A percentile compares a stretch with the other conserved stretches of the same genome.
These are phyloP conservation scores for Botrytis squamosa DNA, from an alignment of 2,329 filamentous ascomycete species.

Conservation along the genomic window DNA sequence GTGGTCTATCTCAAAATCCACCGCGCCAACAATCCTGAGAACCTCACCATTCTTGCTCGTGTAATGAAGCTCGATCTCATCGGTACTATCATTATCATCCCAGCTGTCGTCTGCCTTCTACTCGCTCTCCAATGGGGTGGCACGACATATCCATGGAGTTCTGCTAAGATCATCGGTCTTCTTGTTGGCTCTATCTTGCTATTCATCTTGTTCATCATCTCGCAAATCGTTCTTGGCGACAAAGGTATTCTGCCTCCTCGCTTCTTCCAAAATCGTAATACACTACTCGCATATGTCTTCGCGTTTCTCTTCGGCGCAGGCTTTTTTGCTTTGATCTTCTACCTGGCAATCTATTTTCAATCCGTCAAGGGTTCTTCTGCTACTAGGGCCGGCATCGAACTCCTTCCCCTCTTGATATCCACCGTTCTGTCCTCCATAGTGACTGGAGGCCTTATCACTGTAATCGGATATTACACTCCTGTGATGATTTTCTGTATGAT, in stretches of 20 bases:
- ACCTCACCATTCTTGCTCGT: conserved; percentile 29
- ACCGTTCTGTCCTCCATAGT: conserved; percentile 45
- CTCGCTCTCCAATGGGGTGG: conserved; percentile 46
- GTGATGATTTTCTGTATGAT: conserved; percentile 44
- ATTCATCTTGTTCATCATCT: conserved; percentile 36
- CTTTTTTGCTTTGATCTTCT: conserved; percentile 38
- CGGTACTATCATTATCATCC: conserved; percentile 41
- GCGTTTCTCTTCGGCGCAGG: conserved; percentile 32
- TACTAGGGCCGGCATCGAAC: conserved; percentile 45
- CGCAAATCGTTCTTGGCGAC: conserved; percentile 40
- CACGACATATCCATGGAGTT: conserved; percentile 41
- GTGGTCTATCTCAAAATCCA: conserved; percentile 46
- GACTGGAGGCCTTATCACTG: conserved; percentile 42
- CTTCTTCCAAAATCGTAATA: conserved; percentile 37
- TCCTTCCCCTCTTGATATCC: conserved; percentile 45
- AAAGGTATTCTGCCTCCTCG: conserved; percentile 42
- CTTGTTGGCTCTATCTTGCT: conserved; percentile 39
- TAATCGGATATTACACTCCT: conserved; percentile 48
- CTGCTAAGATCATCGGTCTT: conserved; percentile 39
- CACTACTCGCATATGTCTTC: conserved; percentile 27
- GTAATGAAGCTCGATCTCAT: conserved; percentile 40
- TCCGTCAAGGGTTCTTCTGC: conserved; percentile 41
- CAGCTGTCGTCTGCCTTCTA: conserved; percentile 41
- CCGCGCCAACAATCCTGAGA: conserved; percentile 36
- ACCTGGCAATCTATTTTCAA: conserved; percentile 40